These are phyloP conservation scores for Oxytropis ochrocephala DNA, from an alignment of 306 rosid genomes.

Conservation along the genomic window DNA sequence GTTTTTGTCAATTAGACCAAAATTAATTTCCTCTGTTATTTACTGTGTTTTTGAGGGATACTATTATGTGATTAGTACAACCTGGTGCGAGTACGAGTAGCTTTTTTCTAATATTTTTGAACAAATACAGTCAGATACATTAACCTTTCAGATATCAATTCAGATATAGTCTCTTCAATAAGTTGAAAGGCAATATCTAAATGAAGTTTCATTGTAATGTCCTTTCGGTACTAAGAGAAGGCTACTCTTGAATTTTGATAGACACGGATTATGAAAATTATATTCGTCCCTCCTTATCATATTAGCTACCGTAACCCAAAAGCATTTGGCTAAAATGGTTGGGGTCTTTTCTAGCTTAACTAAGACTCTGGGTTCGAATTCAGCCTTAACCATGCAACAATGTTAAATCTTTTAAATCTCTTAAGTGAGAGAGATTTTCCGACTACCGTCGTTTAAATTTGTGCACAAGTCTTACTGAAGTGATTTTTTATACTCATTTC, in stretches of 20 bases:
- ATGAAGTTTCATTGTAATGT: background rate
- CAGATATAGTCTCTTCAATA: conserved; percentile 4
- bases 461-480: too few species aligned
- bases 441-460: too few species aligned
- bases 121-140: background rate
- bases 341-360: too few species aligned
- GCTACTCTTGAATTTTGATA: background rate
- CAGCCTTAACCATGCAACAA: too few species aligned
- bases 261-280: background rate
- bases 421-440: too few species aligned
- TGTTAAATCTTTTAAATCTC: too few species aligned
- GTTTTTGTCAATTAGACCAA: background rate
- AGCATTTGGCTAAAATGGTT: too few species aligned
- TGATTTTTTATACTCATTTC: too few species aligned
- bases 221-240: conserved; percentile 6
- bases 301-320: too few species aligned
- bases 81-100: background rate
- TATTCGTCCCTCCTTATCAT: background rate
- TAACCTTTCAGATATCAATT: background rate
- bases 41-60: background rate
- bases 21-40: background rate
- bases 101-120: background rate
- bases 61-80: background rate
- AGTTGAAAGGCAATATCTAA: background rate
- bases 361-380: too few species aligned